Conservation (phyloP, 257 asterid genomes). For the Lycium barbarum region DNA sequence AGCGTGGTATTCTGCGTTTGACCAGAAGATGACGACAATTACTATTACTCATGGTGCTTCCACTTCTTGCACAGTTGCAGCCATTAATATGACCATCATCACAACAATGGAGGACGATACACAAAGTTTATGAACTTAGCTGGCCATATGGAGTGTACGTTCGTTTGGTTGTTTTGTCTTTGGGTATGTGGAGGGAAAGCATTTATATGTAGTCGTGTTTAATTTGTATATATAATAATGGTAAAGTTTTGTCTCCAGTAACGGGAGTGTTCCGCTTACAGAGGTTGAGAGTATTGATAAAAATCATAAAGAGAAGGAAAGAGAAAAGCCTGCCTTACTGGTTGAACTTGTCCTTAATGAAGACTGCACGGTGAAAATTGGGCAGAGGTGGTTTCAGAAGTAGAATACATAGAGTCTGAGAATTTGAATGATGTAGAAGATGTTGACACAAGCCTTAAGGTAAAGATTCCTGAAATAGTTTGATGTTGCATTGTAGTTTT, state of each 20-base stretch:
- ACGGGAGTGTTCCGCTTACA: constrained; percentile 52
- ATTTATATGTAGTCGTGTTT: no score
- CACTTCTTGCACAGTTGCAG: no score
- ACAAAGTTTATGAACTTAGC: no score
- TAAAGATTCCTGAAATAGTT: constrained; percentile 31
- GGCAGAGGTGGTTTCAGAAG: constrained; percentile 59
- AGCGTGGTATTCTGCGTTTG: no score
- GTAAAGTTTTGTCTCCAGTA: constrained; percentile 33
- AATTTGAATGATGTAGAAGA: constrained; percentile 77
- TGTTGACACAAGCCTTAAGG: constrained; percentile 64
- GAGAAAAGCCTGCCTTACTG: constrained; percentile 39
- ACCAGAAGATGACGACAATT: no score
- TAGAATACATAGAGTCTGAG: constrained; percentile 85
- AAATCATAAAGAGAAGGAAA: constrained; percentile 49
- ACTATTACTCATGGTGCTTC: no score
- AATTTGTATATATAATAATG: no score
- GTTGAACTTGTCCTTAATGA: constrained; percentile 44
- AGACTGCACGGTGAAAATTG: constrained; percentile 49
- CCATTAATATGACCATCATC: no score
- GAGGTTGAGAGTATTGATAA: constrained; percentile 46
- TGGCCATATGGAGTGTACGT: no score
- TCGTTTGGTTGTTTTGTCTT: no score
- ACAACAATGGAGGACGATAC: no score
- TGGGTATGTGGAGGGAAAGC: no score
- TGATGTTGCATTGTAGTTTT: constrained; percentile 1